Conservation (phyloP, 2,329 filamentous ascomycete species). For the Venturia pyrina region DNA sequence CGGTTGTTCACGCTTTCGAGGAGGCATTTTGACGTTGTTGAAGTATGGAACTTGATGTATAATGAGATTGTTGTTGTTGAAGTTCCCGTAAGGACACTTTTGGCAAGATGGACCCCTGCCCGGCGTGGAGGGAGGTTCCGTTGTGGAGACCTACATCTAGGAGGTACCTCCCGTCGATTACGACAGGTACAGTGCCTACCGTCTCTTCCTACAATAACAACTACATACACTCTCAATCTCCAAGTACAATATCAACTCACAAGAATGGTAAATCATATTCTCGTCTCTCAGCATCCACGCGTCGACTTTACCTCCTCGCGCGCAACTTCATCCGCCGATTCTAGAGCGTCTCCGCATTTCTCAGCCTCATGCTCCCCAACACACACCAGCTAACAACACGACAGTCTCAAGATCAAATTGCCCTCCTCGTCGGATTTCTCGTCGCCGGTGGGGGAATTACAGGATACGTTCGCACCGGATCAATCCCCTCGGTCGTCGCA, state of each 20-base stretch:
- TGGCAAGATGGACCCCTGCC: background rate
- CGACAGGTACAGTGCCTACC: background rate
- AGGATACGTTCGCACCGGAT: constrained; percentile 77
- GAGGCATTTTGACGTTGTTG: constrained; percentile 18
- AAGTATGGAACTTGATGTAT: background rate
- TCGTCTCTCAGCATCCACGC: background rate
- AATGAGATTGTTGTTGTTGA: background rate
- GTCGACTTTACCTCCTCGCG: constrained; percentile 14
- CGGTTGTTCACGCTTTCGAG: constrained; percentile 18
- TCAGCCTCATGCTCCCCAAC: constrained; percentile 4
- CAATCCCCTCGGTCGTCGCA: constrained; percentile 75
- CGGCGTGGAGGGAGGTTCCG: background rate
- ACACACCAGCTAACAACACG: constrained; percentile 4
- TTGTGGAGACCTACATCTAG: background rate
- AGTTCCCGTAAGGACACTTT: background rate
- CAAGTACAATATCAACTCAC: background rate
- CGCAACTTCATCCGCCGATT: constrained; percentile 22
- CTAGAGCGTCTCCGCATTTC: background rate
- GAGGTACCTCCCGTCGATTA: background rate
- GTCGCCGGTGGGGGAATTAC: constrained; percentile 81
- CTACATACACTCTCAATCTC: background rate
- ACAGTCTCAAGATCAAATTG: constrained; percentile 47
- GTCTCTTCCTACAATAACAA: background rate
- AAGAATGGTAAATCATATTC: background rate
- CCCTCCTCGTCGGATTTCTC: constrained; percentile 68